A percentile compares a stretch with the other conserved stretches of the same genome.
phyloP scores from a whole-genome alignment of 805 yeast species.

The Cyberlindnera japonica region DNA sequence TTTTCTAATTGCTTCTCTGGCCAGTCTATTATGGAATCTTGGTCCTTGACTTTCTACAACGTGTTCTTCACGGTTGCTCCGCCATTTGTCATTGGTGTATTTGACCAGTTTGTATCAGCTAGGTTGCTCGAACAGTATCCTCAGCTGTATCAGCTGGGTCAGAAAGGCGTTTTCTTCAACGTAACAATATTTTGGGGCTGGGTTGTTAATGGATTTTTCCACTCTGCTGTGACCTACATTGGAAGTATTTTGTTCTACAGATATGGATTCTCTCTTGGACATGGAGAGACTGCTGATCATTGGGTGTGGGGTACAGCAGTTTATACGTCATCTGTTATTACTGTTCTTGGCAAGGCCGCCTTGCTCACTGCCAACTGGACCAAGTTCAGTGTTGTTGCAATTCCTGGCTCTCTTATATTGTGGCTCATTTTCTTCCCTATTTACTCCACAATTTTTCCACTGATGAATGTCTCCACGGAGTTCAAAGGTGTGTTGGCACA shows the following conservation, averaged over 20 bases:
- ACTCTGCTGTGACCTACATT: slow-evolving; percentile 79
- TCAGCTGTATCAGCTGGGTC: slow-evolving; percentile 87
- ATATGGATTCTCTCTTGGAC: slow-evolving; percentile 58
- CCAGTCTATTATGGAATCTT: slow-evolving; percentile 92
- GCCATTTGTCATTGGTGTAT: slow-evolving; percentile 93
- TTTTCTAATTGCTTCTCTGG: slow-evolving; percentile 92
- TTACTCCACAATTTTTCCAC: slow-evolving; percentile 83
- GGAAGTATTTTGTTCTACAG: slow-evolving; percentile 66
- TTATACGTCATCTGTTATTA: slow-evolving; percentile 80
- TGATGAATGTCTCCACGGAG: slow-evolving; percentile 75
- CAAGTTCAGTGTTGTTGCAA: slow-evolving; percentile 83
- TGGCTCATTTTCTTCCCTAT: slow-evolving; percentile 88
- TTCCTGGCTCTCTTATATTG: slow-evolving; percentile 85
- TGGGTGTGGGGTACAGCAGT: slow-evolving; percentile 96
- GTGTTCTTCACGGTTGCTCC: slow-evolving; percentile 93
- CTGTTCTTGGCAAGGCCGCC: slow-evolving; percentile 94
- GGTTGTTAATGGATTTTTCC: slow-evolving; percentile 94
- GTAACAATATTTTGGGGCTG: slow-evolving; percentile 95
- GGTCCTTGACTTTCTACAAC: slow-evolving; percentile 96
- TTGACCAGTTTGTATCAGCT: slow-evolving; percentile 94
- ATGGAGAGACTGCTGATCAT: slow-evolving; percentile 75
- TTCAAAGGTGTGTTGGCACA: slow-evolving; percentile 75
- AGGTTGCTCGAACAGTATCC: slow-evolving; percentile 88
- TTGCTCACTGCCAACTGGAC: slow-evolving; percentile 92
- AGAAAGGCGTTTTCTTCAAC: slow-evolving; percentile 81